Evolutionary conservation across 768 basidiomycete genomes (phyloP), one percentile per base, ranked within the genome.

Genomic region (Amanita subjunquillea): DNA sequence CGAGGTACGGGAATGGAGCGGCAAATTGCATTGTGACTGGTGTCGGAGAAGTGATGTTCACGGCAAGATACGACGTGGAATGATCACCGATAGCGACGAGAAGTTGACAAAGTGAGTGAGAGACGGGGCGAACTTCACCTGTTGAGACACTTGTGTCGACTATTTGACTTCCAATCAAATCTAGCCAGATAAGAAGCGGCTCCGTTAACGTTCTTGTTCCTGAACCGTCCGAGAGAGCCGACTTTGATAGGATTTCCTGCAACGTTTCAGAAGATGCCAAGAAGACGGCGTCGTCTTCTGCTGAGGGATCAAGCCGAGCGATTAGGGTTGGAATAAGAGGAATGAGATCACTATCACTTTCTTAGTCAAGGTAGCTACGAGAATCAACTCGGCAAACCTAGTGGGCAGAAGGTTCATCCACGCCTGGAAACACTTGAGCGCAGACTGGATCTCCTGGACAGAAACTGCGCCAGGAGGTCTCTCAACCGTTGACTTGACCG

Each of bases 11-110:
- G 55, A 23, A 48, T 15, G 67, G 59, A 13, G 59, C 58, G 6
- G 58, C 52, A 2, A 58, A 50, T 5, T 63, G 63, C 17, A 69
- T 65, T 1, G 63, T 56, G 1, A 77, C 72, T 0, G 63, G 64
- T 1, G 62, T 57, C 3, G 69, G 60, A 0, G 79, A 79, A 1
- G 80, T 73, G 50, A 94, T 77, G 58, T 87, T 77, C 5, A 74
- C 60, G 4, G 90, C 86, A 50, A 93, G 71, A 67, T 89, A 93
- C 12, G 75, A 68, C 1, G 85, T 79, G 2, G 91, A 93, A 64
- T 94, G 92, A 56, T 96, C 92, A 0, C 91, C 87, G 1, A 95
- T 66, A 0, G 87, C 86, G 0, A 79, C 78, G 4, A 95, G 71
- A 12, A 96, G 75, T 63, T 90, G 90, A 69, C 87, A 90, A 4